Evolutionary conservation across 2,329 filamentous ascomycete species (phyloP).

Genomic region (Pyrenochaeta sp.): DNA sequence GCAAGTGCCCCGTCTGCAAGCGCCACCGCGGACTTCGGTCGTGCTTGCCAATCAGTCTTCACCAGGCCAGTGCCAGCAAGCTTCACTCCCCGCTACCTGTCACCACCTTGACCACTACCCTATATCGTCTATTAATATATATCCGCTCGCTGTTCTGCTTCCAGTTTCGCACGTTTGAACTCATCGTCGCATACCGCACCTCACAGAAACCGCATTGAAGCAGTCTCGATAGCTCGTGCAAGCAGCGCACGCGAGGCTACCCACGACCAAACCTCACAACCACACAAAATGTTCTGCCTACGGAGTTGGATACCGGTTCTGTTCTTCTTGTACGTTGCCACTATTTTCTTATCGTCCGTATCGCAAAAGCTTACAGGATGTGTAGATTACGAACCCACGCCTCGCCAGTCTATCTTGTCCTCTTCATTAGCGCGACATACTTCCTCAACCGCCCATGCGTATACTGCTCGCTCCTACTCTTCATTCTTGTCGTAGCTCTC

Average conservation of each 20-base stretch:
- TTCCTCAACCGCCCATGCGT: slow-evolving; percentile 96
- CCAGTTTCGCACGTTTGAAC: slow-evolving; percentile 1
- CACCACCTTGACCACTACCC: slow-evolving; percentile 9
- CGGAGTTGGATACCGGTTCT: slow-evolving; percentile 64
- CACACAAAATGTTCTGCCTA: slow-evolving; percentile 68
- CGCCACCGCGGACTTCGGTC: slow-evolving; percentile 11
- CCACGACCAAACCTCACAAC: neutral
- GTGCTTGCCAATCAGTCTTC: slow-evolving; percentile 16
- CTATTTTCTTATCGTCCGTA: neutral
- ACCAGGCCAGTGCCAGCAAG: neutral
- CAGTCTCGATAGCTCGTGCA: neutral
- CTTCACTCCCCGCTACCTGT: slow-evolving; percentile 9
- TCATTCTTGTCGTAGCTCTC: slow-evolving; percentile 94
- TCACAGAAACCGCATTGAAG: neutral
- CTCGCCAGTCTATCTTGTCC: slow-evolving; percentile 59
- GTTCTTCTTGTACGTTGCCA: slow-evolving; percentile 58
- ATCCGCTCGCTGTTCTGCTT: slow-evolving; percentile 18
- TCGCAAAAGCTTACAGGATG: slow-evolving; percentile 8
- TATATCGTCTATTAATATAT: slow-evolving; percentile 12
- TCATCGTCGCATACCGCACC: slow-evolving; percentile 1
- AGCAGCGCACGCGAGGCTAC: slow-evolving; percentile 21
- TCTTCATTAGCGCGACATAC: slow-evolving; percentile 84
- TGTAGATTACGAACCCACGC: slow-evolving; percentile 54
- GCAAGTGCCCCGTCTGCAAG: slow-evolving; percentile 5
- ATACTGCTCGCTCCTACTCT: slow-evolving; percentile 95